Base-by-base conservation (phyloP, 108 stramenopile genomes). In the Cylindrotheca closterium region DNA sequence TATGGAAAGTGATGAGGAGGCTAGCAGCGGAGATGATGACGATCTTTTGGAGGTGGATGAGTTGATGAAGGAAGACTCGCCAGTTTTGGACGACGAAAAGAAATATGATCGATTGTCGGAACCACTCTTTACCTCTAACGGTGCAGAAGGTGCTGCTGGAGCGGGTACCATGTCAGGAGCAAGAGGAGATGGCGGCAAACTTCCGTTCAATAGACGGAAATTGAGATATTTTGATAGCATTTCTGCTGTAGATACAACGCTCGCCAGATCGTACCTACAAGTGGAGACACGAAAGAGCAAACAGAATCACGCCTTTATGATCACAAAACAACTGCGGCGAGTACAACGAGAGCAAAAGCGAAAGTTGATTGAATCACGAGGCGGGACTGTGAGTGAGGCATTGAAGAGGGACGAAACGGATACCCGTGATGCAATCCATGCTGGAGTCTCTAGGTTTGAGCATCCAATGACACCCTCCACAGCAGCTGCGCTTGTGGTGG, bases 201-300 rank as follows among this genome's bases (percentile, higher is more conserved):
- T 94, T 28, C 84, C 92, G 0, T 94, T 94, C 71, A 86, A 87
- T 72, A 78, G 84, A 22, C 61, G 88, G 23, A 94, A 94, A 63
- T 21, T 91, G 0, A 58, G 70, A 30, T 94, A 79, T 50, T 91
- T 94, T 77, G 92, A 94, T 64, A 51, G 63, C 17, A 68, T 88
- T 10, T 69, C 84, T 7, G 88, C 92, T 4, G 26, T 61, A 0
- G 89, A 94, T 75, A 69, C 74, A 7, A 65, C 55, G 2, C 58
- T 46, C 19, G 92, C 86, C 5, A 58, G 92, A 22, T 31, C 58
- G 1, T 91, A 89, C 55, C 71, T 94, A 26, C 32, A 24, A 2
- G 23, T 26, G 27, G 74, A 68, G 48, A 52, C 51, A 10, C 45
- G 48, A 23, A 49, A 47, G 32, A 75, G 74, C 57, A 75, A 75